Evolutionary conservation across 306 rosid genomes (phyloP), one percentile per base, ranked within the genome.

Genomic region (Pyrus communis): DNA sequence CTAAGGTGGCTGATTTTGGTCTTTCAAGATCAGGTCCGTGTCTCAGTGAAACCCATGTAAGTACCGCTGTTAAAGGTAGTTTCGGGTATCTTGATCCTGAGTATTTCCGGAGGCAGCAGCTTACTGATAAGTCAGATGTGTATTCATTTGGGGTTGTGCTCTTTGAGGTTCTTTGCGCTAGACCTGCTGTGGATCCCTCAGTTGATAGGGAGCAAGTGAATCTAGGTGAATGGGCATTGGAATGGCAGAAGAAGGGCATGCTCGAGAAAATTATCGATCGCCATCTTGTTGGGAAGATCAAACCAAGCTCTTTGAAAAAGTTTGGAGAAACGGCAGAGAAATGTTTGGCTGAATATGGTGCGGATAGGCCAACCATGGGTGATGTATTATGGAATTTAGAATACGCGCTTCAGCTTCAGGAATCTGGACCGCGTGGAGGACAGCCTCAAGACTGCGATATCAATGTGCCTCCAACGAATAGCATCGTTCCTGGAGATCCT

Each of bases 1-100:
- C 99, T 11, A 93, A 96, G 77, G 99, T 96, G 84, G 96, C 99
- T n/a, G 98, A 96, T 78, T 96, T 96, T 54, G 99, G 99, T 71
- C 99, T 96, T 77, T 96, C 99, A 17, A 88, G 98, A 79, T 86
- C 93, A 5, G 99, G 99, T 22, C 98, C 98, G 7, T 90, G 98
- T 79, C 83, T 96, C 12, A 33, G 91, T 70, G 98, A 96, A 82
- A 96, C 97, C 23, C 99, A 96, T 75, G 99, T 96, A 71, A 96
- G 99, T 61, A 91, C 99, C 13, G 91, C 91, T 30, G 99, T 96
- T 67, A 93, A 96, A 85, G 99, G 99, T 23, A 96, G 99, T 79
- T 96, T 93, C 59, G 94, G 99, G 18, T 93, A 91, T 85, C 89
- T 96, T 31, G 99, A 96, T 86, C 98, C 99, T 0, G 99, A 96